A percentile compares a stretch with the other conserved stretches of the same genome.
Conservation (phyloP, 1,139 yeast genomes). For the Meyerozyma carpophila region DNA sequence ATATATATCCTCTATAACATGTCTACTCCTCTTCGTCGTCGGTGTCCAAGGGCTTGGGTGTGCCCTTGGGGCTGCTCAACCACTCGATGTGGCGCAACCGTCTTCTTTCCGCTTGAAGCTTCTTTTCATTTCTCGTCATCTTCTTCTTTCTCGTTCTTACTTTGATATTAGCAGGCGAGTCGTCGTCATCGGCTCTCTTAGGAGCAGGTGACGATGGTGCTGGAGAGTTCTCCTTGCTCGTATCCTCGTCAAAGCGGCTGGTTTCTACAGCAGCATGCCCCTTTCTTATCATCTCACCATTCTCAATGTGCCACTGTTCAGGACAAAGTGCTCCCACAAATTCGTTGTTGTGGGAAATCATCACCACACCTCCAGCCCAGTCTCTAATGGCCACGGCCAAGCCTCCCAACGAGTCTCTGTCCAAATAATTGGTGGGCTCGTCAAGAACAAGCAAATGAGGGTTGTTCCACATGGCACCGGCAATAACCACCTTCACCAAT, state of each 20-base stretch:
- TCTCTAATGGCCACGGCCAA: slow-evolving; percentile 95
- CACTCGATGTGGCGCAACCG: slow-evolving; percentile 91
- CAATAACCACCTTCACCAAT: slow-evolving; percentile 95
- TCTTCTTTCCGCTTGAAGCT: slow-evolving; percentile 87
- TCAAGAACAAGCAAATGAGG: slow-evolving; percentile 97
- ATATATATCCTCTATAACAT: neutral
- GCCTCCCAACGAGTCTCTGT: slow-evolving; percentile 96
- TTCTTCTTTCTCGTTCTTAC: slow-evolving; percentile 90
- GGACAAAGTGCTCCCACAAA: slow-evolving; percentile 97
- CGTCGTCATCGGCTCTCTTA: slow-evolving; percentile 62
- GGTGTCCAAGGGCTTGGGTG: slow-evolving; percentile 89
- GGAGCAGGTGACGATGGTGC: slow-evolving; percentile 31
- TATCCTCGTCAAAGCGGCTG: slow-evolving; percentile 70
- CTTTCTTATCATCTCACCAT: slow-evolving; percentile 82
- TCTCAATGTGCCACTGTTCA: slow-evolving; percentile 96
- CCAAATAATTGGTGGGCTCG: slow-evolving; percentile 98
- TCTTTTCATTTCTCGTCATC: slow-evolving; percentile 94
- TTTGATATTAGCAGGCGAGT: slow-evolving; percentile 94
- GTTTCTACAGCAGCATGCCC: slow-evolving; percentile 73
- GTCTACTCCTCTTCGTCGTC: slow-evolving; percentile 77
- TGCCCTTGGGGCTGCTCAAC: slow-evolving; percentile 95
- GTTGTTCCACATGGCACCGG: slow-evolving; percentile 99
- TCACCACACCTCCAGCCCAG: slow-evolving; percentile 97
- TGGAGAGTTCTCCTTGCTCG: slow-evolving; percentile 16
- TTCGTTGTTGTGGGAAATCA: slow-evolving; percentile 97